Base-by-base conservation (phyloP, 2,329 filamentous ascomycete species). In the Claviceps sorghi region DNA sequence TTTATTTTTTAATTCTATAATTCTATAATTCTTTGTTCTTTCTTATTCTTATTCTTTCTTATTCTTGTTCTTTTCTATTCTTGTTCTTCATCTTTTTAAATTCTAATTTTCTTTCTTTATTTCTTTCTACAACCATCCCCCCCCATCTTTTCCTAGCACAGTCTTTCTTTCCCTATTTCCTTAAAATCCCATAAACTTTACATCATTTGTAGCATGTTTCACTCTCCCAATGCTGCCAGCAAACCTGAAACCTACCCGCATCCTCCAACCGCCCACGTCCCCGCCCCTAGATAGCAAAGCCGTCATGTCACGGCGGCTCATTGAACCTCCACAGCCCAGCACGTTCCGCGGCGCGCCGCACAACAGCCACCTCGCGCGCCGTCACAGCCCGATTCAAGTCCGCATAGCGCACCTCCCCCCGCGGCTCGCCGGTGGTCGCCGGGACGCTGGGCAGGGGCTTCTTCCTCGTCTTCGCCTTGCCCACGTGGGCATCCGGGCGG, bases 281-380 rank as follows among this genome's bases (percentile, higher is more conserved):
- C 26, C n/a, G n/a, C 26, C 26, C 26, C 26, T 26, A 50, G 9
- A 78, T 69, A 54, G 69, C 72, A 63, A 77, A 78, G 9, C 74
- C 74, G 32, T 71, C 71, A 54, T 78, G 74, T 52, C 62, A 67
- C 2, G 75, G 75, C 30, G 75, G 70, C 54, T 93, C 86, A 54
- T 84, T 82, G 63, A 93, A 88, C 21, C 87, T 73, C 87, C 86
- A 93, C 19, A 93, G 67, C 0, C 88, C 86, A 45, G 82, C 84
- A 40, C 78, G 72, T 58, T 81, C 74, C 0, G 87, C 88, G 2
- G 84, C 85, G 58, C 74, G 73, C 52, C 78, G 75, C 2, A 91
- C 84, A 4, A 70, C 72, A 0, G 76, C 78, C 8, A 91, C 67
- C 64, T 94, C 87, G 2, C 79, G 71, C 38, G 75, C 68, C 2